Evolutionary conservation across 192 early-diverging fungal species (phyloP), one percentile per base, ranked within the genome.

Genomic region (Allomyces javanicus): DNA sequence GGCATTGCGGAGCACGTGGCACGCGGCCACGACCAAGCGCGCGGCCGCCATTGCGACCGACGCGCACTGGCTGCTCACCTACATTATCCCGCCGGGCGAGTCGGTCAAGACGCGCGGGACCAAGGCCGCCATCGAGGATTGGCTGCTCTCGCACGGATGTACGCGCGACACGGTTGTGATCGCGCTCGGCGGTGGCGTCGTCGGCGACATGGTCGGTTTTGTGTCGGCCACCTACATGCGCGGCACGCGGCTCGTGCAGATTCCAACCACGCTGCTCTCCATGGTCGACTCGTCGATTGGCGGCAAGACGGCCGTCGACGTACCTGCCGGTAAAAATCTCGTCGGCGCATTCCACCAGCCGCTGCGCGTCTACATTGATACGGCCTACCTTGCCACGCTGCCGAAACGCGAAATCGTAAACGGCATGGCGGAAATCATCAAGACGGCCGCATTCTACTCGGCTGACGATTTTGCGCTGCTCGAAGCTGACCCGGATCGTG

Each of bases 151-250:
- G 22, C 66, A 90, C 61, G 80, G 81, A 21, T 94, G 93, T 73
- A 96, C 93, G 26, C 81, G 96, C 62, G 96, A 99, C 72, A 90
- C 91, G 1, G 87, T 88, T 67, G 79, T 99, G 61, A 73, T 99
- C 33, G 94, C 94, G 0, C 81, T 99, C 61, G 96, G 96, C 67
- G 96, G 94, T 55, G 95, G 95, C 6, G 95, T 98, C 0, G 91
- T 99, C 72, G 94, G 96, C 63, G 96, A 99, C 75, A 74, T 99
- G 65, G 83, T 88, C 23, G 95, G 95, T 63, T 99, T 85, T 76
- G 90, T 95, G n/a, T 94, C 96, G 11, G 88, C 96, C 9, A 99
- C 93, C 3, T 99, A 94, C 71, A 99, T 99, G 94, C 86, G 94
- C 61, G 96, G 96, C 23, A 82, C 90, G 61, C 86, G 89, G n/a